These are phyloP conservation scores for Cutaneotrichosporon cavernicola DNA, from an alignment of 1,284 basidiomycete species.

Conservation along the genomic window DNA sequence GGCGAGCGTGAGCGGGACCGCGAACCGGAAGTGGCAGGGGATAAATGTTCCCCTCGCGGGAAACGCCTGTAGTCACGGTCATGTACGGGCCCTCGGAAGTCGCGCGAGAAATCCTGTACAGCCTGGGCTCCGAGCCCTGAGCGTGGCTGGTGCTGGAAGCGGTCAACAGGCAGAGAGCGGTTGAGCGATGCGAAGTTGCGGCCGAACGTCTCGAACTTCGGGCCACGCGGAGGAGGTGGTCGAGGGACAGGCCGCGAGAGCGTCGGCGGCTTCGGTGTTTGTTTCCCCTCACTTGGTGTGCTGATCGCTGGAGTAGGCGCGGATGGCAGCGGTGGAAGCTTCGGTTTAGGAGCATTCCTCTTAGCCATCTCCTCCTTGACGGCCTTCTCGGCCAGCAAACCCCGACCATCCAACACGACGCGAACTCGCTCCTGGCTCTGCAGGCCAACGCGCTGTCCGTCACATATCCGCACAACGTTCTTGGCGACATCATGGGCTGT, in stretches of 20 bases:
- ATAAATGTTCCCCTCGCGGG: conserved; percentile 18
- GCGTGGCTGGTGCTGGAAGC: conserved; percentile 9
- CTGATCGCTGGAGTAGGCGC: conserved; percentile 1
- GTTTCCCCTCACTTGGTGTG: conserved; percentile 13
- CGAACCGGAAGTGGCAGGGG: conserved; percentile 24
- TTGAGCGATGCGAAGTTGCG: conserved; percentile 27
- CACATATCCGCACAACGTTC: conserved; percentile 46
- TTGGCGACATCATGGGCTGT: conserved; percentile 50
- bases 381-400: conserved; percentile 48
- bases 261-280: conserved; percentile 18
- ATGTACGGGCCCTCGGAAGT: conserved; percentile 15
- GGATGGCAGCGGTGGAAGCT: conserved; percentile 15
- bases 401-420: conserved; percentile 55
- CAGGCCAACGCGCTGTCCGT: conserved; percentile 52
- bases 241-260: conserved; percentile 9
- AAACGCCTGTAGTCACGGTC: conserved; percentile 6
- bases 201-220: conserved; percentile 23
- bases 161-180: conserved; percentile 26
- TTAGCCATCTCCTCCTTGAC: conserved; percentile 60
- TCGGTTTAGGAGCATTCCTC: conserved; percentile 56
- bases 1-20: conserved; percentile 25
- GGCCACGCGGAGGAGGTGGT: conserved; percentile 18
- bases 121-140: conserved; percentile 15
- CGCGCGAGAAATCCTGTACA: conserved; percentile 26
- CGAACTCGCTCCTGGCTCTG: conserved; percentile 38